Evolutionary conservation across 768 basidiomycete species (phyloP), one percentile per base, ranked within the genome.

Genomic region (Boletus barrowsii): DNA sequence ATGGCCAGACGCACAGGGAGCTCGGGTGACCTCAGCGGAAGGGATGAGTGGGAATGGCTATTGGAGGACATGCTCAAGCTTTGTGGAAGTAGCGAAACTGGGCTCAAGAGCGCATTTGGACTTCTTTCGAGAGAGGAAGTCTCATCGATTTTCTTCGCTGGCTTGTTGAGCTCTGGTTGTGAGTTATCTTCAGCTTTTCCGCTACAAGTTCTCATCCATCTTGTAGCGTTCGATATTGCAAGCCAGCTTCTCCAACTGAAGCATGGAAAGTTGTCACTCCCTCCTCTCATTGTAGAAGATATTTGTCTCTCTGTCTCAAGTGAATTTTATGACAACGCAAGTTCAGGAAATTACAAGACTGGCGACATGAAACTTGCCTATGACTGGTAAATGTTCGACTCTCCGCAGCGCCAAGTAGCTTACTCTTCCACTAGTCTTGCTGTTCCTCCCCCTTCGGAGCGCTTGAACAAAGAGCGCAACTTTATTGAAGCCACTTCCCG

Each of bases 401-500:
- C 0, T 29, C 10, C 22, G 15, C 15, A 32, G 22, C 13, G 24
- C 5, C 42, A 45, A 42, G 24, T 46, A 3, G 22, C 54, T 62
- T 40, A 64, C 41, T 24, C 55, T 24, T 53, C 50, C 29, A 49
- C 51, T 63, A 98, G 96, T 63, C 77, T 98, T 50, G 76, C 85
- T 47, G 89, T 98, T 13, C 84, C 90, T 1, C 75, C 75, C 7
- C 70, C 76, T 5, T 86, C 93, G 0, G 80, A 83, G 17, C 76
- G 75, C 0, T 77, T 95, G 51, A 60, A 70, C 14, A 76, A 74
- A 54, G 93, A 98, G 68, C 87, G 86, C 52, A 88, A 93, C 51
- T 99, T 98, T 71, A 97, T 99, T 57, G 95, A 98, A 74, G 97
- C 97, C 2, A 99, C 97, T 1, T 96, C 93, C 24, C 87, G 92